These are phyloP conservation scores for Galerina marginata DNA, from an alignment of 768 basidiomycete genomes.

Conservation along the genomic window DNA sequence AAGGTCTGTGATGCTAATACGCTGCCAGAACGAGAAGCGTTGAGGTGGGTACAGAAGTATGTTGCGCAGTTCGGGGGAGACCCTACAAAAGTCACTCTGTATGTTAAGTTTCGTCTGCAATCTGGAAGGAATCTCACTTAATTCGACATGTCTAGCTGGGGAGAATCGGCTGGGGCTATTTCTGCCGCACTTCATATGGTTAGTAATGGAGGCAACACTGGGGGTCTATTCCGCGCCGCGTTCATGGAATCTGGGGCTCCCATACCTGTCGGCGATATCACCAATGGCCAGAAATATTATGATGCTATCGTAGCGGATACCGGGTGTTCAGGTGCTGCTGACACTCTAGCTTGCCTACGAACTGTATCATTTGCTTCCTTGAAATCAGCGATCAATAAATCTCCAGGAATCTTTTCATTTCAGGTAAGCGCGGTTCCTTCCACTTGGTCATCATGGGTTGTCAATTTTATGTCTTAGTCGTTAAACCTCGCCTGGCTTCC, in stretches of 20 bases:
- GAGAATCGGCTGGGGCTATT: constrained; percentile 56
- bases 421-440: constrained; percentile 33
- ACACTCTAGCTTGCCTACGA: constrained; percentile 51
- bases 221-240: constrained; percentile 48
- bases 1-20: too few species aligned
- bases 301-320: constrained; percentile 43
- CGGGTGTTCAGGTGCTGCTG: constrained; percentile 33
- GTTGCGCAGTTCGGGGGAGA: constrained; percentile 71
- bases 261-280: constrained; percentile 47
- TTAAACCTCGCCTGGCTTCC: constrained; percentile 53
- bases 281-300: constrained; percentile 49
- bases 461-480: constrained; percentile 33
- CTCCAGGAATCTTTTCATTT: constrained; percentile 44
- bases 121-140: neutral
- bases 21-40: constrained; percentile 54
- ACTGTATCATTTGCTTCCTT: constrained; percentile 39
- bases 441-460: neutral
- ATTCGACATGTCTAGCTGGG: constrained; percentile 34
- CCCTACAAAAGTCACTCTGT: constrained; percentile 62
- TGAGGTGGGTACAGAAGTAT: constrained; percentile 72
- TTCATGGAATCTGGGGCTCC: constrained; percentile 53
- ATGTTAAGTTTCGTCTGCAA: neutral
- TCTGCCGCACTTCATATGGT: constrained; percentile 58
- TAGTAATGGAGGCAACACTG: constrained; percentile 44
- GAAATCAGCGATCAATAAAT: constrained; percentile 43